phyloP scores from a whole-genome alignment of 1,139 yeast genomes.

The Blastobotrys buckinghamii region DNA sequence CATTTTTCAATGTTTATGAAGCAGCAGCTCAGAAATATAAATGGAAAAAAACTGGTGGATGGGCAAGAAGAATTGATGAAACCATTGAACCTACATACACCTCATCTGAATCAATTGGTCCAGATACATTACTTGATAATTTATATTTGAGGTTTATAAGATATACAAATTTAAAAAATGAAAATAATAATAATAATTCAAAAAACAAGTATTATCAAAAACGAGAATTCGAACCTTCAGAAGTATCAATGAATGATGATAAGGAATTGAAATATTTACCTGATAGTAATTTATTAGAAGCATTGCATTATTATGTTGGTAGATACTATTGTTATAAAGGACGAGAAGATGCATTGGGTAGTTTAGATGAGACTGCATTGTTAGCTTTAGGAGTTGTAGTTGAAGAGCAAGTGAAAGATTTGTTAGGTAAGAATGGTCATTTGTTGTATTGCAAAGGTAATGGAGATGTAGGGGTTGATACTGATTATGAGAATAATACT shows the following conservation, averaged over 20 bases:
- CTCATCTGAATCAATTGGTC: background rate
- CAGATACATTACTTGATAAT: background rate
- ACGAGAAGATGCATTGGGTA: constrained; percentile 13
- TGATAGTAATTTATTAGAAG: constrained; percentile 16
- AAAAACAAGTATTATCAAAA: too few species aligned
- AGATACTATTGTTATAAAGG: constrained; percentile 17
- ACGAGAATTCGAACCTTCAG: background rate
- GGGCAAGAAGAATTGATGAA: background rate
- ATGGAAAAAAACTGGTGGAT: background rate
- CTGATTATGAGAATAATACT: background rate
- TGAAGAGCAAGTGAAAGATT: constrained; percentile 29
- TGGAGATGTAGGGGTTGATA: background rate
- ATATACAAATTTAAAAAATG: background rate
- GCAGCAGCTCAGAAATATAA: background rate
- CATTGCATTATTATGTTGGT: constrained; percentile 24
- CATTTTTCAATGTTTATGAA: background rate
- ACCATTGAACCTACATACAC: background rate
- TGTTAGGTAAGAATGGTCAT: constrained; percentile 29
- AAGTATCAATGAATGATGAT: background rate
- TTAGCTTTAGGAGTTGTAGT: constrained; percentile 32
- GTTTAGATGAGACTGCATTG: constrained; percentile 30
- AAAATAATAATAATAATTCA: too few species aligned
- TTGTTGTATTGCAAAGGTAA: constrained; percentile 19
- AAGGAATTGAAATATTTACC: background rate
- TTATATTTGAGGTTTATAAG: background rate